Evolutionary conservation across 2,329 filamentous ascomycete genomes (phyloP), one percentile per base, ranked within the genome.

Genomic region (Aspergillus sergii): DNA sequence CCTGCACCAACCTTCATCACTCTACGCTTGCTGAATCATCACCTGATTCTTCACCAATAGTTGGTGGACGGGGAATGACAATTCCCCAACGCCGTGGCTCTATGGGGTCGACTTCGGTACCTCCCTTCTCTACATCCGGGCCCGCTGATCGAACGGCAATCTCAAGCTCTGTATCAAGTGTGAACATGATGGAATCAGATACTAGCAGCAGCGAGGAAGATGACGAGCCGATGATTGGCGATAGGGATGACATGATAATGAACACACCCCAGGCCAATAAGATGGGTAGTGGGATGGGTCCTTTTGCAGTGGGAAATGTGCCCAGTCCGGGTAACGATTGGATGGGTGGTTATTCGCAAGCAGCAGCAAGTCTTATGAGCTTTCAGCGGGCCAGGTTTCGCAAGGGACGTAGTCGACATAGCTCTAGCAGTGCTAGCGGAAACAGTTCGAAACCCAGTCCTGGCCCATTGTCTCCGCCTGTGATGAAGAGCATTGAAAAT

Each of bases 1-100:
- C 94, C 12, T 95, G 93, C 66, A 97, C 94, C 12, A 96, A 94
- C 75, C 84, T 99, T 26, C 95, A 98, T 79, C 95, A 98, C 78
- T 97, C 94, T 19, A 98, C 92, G 0, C 86, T 98, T 10, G 94
- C 94, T 61, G 92, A 97, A 75, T 91, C 92, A 0, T 95, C 92
- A 6, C 93, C 94, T 4, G 93, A 96, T 76, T 95, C 93, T 0
- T 97, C 94, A 0, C 95, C 95, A 0, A 94, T 90, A 14, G 89
- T 95, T 60, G 89, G 89, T 58, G 89, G 90, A 46, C 88, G 91
- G 66, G 85, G 84, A 2, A 82, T 89, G 74, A 82, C 82, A 62
- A 89, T 89, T 59, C 86, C 87, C 4, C 79, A 82, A 45, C 80
- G 86, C 58, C 86, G 84, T 61, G 76, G 78, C 67, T 90, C 89